Evolutionary conservation across 2,329 filamentous ascomycete genomes (phyloP).

Genomic region (Fusarium sp.): DNA sequence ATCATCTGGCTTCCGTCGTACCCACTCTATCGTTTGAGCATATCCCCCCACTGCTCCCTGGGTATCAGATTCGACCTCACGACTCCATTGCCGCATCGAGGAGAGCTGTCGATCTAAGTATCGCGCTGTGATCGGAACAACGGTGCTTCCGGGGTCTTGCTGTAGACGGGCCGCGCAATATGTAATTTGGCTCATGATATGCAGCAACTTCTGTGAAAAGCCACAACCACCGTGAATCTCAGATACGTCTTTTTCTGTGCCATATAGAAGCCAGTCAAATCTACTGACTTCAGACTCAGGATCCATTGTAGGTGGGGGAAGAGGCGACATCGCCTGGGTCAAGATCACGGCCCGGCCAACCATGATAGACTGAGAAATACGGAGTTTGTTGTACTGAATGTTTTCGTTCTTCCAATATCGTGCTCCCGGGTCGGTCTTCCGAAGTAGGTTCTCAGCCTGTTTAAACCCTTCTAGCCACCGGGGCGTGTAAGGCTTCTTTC

Average conservation of each 20-base stretch:
- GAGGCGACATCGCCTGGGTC: constrained; percentile 55
- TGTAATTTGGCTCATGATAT: constrained; percentile 8
- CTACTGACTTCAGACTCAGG: constrained; percentile 45
- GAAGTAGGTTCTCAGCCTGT: constrained; percentile 53
- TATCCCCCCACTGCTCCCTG: no score
- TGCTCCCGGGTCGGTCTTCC: constrained; percentile 53
- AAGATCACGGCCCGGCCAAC: constrained; percentile 57
- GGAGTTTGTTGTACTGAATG: constrained; percentile 53
- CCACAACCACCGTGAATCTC: constrained; percentile 10
- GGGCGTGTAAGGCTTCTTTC: constrained; percentile 50
- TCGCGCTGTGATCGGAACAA: constrained; percentile 4
- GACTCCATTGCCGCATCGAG: no score
- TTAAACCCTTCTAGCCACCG: constrained; percentile 57
- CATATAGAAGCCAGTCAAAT: constrained; percentile 10
- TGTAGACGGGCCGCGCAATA: constrained; percentile 6
- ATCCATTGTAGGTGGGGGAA: constrained; percentile 50
- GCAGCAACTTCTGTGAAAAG: background rate
- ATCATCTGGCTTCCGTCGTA: no score
- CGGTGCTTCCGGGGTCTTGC: constrained; percentile 1
- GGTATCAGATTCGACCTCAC: no score
- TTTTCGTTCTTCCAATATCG: constrained; percentile 55
- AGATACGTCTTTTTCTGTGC: constrained; percentile 4
- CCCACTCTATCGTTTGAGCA: no score
- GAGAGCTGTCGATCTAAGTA: no score
- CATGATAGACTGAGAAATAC: constrained; percentile 58